A percentile compares a stretch with the other conserved stretches of the same genome.
Evolutionary conservation across 2,329 filamentous ascomycete species (phyloP).

Genomic region (Xylariaceae sp.): DNA sequence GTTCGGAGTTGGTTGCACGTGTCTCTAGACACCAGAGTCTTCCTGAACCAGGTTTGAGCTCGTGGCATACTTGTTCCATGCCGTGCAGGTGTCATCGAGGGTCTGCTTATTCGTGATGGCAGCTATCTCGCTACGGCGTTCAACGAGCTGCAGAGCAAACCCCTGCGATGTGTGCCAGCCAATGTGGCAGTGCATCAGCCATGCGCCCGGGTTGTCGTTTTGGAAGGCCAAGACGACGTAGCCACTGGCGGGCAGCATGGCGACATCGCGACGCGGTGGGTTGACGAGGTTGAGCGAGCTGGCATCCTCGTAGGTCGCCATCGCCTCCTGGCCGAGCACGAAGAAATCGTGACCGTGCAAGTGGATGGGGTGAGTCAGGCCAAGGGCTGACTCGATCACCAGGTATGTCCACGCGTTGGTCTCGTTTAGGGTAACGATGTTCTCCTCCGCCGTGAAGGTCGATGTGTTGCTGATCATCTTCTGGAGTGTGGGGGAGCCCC

Average conservation of each 20-base stretch:
- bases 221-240: constrained; percentile 47
- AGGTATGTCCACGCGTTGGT: constrained; percentile 33
- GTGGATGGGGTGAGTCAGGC: constrained; percentile 36
- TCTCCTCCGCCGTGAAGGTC: constrained; percentile 22
- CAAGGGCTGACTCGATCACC: constrained; percentile 25
- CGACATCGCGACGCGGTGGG: constrained; percentile 45
- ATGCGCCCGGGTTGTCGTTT: constrained; percentile 49
- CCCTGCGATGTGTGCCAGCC: constrained; percentile 47
- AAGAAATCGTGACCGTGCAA: constrained; percentile 42
- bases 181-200: constrained; percentile 39
- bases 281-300: constrained; percentile 33
- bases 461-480: constrained; percentile 23
- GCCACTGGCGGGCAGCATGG: constrained; percentile 40
- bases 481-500: constrained; percentile 31
- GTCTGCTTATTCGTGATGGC: constrained; percentile 15
- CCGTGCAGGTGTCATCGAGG: constrained; percentile 20
- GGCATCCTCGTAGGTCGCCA: constrained; percentile 24
- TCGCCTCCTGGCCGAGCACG: constrained; percentile 29
- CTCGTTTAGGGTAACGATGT: constrained; percentile 26
- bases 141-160: constrained; percentile 50
- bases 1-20: too few species aligned
- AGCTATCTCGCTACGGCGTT: constrained; percentile 27
- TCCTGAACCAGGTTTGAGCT: constrained; percentile 20
- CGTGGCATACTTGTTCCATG: constrained; percentile 26
- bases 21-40: constrained; percentile 31